Conservation (phyloP, 1,284 basidiomycete species). For the Cerrena zonata region DNA sequence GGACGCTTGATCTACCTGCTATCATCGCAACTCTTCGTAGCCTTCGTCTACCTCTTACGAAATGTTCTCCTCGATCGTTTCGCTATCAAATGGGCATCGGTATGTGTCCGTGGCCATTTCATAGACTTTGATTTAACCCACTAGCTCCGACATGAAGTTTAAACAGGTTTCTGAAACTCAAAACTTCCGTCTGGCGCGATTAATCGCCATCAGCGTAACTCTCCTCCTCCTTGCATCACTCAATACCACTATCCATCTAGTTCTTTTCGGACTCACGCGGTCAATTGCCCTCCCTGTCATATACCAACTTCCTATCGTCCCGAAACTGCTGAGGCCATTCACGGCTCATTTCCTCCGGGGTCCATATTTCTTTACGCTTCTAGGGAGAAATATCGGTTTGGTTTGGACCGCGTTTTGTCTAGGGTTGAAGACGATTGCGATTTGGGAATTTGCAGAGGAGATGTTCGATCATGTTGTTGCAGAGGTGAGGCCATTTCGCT, state of each 20-base stretch:
- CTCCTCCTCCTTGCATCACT: constrained; percentile 36
- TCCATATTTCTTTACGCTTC: constrained; percentile 46
- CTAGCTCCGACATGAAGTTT: not conserved
- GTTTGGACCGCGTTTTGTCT: constrained; percentile 45
- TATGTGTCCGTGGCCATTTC: constrained; percentile 1
- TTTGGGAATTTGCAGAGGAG: constrained; percentile 58
- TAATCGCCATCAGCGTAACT: constrained; percentile 34
- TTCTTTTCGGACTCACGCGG: constrained; percentile 42
- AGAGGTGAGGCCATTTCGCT: constrained; percentile 31
- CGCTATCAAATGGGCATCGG: constrained; percentile 41
- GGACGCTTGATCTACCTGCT: constrained; percentile 56
- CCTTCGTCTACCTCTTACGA: constrained; percentile 43
- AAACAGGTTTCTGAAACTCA: no score
- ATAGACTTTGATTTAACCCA: not conserved
- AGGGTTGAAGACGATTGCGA: constrained; percentile 42
- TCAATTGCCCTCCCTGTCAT: constrained; percentile 44
- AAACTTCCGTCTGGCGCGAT: constrained; percentile 23
- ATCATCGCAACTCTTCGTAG: constrained; percentile 44
- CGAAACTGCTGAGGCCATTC: constrained; percentile 49
- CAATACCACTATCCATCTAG: constrained; percentile 33
- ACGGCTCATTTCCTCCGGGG: constrained; percentile 57
- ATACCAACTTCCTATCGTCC: constrained; percentile 47
- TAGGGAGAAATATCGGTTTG: constrained; percentile 40
- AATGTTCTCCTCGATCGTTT: constrained; percentile 56
- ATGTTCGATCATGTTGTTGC: constrained; percentile 51